Evolutionary conservation across 495 filamentous ascomycete species (phyloP).

Genomic region (Aspergillus funiculosus): DNA sequence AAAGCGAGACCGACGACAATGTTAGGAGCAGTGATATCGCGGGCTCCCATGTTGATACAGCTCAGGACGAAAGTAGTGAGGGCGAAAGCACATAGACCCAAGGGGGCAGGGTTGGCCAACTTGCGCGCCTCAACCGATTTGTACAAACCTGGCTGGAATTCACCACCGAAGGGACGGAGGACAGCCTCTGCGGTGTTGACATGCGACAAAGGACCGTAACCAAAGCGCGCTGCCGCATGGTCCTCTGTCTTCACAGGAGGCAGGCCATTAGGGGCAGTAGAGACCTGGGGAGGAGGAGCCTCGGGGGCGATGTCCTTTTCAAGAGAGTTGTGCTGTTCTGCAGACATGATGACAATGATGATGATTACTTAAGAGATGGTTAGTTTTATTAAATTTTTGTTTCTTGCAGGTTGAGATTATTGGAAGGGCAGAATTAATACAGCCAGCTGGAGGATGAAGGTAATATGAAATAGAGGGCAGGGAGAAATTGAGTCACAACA

Average conservation of each 20-base stretch:
- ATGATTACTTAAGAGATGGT: neutral
- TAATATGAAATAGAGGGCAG: slow-evolving; percentile 12
- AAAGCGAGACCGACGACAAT: slow-evolving; percentile 66
- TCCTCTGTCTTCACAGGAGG: slow-evolving; percentile 33
- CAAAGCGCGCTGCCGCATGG: slow-evolving; percentile 47
- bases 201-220: slow-evolving; percentile 63
- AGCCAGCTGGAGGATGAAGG: slow-evolving; percentile 23
- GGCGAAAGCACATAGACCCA: slow-evolving; percentile 85
- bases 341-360: slow-evolving; percentile 26
- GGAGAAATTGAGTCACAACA: slow-evolving; percentile 17
- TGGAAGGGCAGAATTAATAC: slow-evolving; percentile 11
- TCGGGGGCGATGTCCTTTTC: slow-evolving; percentile 36
- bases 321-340: slow-evolving; percentile 23
- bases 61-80: slow-evolving; percentile 93
- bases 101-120: slow-evolving; percentile 81
- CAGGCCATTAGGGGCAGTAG: slow-evolving; percentile 17
- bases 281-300: slow-evolving; percentile 1
- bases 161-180: slow-evolving; percentile 85
- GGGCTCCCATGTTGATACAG: slow-evolving; percentile 69
- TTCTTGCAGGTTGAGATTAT: slow-evolving; percentile 1
- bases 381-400: slow-evolving; percentile 4
- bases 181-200: slow-evolving; percentile 56
- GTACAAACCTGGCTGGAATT: slow-evolving; percentile 93
- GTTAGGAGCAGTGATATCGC: slow-evolving; percentile 54
- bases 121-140: slow-evolving; percentile 68